phyloP scores from a whole-genome alignment of 441 rosid species.

The Lepidium campestre region DNA sequence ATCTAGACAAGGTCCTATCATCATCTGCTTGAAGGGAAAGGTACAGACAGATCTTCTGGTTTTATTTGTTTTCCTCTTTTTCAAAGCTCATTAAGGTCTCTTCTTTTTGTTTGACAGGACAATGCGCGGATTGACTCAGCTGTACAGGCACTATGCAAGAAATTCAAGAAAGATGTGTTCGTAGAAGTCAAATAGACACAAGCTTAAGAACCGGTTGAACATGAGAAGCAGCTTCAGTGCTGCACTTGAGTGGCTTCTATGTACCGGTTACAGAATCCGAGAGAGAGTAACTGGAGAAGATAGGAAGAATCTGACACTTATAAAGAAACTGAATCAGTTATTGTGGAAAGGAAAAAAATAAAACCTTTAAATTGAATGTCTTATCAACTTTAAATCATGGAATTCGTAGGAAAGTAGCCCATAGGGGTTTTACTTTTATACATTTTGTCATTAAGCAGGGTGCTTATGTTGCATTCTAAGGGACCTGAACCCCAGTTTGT shows the following conservation, averaged over 20 bases:
- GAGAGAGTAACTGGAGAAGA: constrained; percentile 4
- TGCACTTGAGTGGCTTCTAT: background rate
- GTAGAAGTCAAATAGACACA: constrained; percentile 31
- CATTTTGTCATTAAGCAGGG: background rate
- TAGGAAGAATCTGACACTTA: constrained; percentile 1
- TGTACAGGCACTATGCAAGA: constrained; percentile 48
- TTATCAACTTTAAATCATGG: constrained; percentile 1
- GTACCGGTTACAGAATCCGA: constrained; percentile 1
- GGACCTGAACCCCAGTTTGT: background rate
- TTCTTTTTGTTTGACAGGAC: constrained; percentile 39
- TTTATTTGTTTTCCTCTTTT: background rate
- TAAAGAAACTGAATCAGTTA: background rate
- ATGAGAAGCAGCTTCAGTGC: constrained; percentile 13
- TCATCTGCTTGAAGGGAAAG: constrained; percentile 73
- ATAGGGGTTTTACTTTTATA: constrained; percentile 2
- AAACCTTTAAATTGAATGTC: background rate
- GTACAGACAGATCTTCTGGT: constrained; percentile 32
- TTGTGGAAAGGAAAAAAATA: background rate
- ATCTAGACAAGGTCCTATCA: constrained; percentile 68
- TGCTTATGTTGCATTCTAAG: constrained; percentile 1
- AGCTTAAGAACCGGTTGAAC: background rate
- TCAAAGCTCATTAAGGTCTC: background rate
- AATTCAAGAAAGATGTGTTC: constrained; percentile 44
- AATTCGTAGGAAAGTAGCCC: constrained; percentile 9
- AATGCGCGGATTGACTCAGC: constrained; percentile 48